phyloP scores from a whole-genome alignment of 2,329 filamentous ascomycete species.

The Aspergillus sp. region DNA sequence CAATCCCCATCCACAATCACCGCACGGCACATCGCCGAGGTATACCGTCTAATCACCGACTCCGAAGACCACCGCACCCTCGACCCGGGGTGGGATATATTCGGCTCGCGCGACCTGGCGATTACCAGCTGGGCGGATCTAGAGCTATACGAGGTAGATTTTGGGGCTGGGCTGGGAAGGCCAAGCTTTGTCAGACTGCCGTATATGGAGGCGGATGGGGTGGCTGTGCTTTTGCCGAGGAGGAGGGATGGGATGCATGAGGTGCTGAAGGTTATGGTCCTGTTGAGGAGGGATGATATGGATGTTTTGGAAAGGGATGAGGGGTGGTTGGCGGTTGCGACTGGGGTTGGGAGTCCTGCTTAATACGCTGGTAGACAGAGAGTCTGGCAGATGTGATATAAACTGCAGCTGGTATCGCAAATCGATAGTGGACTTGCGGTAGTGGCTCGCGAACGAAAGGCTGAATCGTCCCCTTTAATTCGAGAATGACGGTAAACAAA shows the following conservation, averaged over 20 bases:
- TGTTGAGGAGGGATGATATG: constrained; percentile 8
- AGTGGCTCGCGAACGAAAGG: no score
- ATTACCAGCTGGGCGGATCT: constrained; percentile 16
- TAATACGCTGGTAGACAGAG: no score
- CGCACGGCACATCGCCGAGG: constrained; percentile 6
- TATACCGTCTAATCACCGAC: not conserved
- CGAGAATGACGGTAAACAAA: no score
- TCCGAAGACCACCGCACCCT: not conserved
- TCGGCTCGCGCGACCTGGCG: constrained; percentile 12
- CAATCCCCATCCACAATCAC: not conserved
- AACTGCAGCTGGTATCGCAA: no score
- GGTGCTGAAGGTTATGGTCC: not conserved
- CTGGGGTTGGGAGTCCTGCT: not conserved
- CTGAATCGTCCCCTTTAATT: no score
- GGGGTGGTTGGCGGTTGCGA: not conserved
- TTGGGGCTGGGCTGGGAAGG: constrained; percentile 5
- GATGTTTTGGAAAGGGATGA: not conserved
- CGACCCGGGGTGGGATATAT: constrained; percentile 14
- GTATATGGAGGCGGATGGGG: constrained; percentile 12
- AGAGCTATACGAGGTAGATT: constrained; percentile 9
- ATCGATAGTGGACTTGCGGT: no score
- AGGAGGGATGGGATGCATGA: not conserved
- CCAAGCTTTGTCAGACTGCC: constrained; percentile 9
- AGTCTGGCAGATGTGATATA: no score
- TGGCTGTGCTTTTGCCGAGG: not conserved